A percentile compares a stretch with the other conserved stretches of the same genome.
Evolutionary conservation across 306 rosid genomes (phyloP).

Genomic region (Carpinus viminea): DNA sequence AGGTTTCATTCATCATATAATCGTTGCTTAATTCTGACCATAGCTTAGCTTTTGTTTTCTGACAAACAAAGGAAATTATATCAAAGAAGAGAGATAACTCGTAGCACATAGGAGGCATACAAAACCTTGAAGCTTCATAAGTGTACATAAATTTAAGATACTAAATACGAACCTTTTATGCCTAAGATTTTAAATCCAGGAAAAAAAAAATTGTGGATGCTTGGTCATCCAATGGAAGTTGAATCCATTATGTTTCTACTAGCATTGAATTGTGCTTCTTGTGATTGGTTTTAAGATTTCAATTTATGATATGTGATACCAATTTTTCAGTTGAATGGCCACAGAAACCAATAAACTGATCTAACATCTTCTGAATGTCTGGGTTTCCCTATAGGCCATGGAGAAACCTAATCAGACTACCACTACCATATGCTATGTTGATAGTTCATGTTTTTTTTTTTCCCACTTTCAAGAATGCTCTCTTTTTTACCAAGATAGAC

Average conservation of each 20-base stretch:
- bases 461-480: not conserved
- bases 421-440: not conserved
- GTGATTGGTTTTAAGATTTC: not conserved
- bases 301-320: not conserved
- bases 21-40: not conserved
- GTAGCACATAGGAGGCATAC: not conserved
- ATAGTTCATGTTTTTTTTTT: not conserved
- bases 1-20: not conserved
- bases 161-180: not conserved
- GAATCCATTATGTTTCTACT: not conserved
- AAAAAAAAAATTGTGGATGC: not conserved
- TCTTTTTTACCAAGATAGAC: not conserved
- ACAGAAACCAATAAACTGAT: not conserved
- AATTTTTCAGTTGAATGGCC: not conserved
- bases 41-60: constrained; percentile 2
- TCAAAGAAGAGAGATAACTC: not conserved
- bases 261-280: not conserved
- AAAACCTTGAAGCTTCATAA: not conserved
- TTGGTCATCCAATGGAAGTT: not conserved
- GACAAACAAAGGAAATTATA: not conserved
- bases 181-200: not conserved
- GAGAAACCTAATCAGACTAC: not conserved
- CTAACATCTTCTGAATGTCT: not conserved
- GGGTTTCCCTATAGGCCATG: not conserved
- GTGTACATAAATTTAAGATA: not conserved